Percentiles rank a stretch among this genome's conserved stretches.
Evolutionary conservation across 108 stramenopile species (phyloP).

Genomic region (Cyclotella cryptica): DNA sequence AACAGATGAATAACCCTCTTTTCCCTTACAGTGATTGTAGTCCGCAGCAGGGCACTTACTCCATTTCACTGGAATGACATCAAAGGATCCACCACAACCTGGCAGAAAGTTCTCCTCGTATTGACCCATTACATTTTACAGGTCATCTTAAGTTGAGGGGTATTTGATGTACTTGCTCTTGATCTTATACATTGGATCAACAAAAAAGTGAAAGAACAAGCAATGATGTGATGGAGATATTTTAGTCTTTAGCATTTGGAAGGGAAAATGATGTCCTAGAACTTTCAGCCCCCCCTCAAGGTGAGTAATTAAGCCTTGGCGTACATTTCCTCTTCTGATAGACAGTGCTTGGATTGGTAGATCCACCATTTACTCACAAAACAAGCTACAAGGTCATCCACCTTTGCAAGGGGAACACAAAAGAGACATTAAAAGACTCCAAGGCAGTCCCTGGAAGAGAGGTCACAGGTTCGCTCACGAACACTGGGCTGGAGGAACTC

Average conservation of each 20-base stretch:
- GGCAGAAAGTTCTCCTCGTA: slow-evolving; percentile 31
- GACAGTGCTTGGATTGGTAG: slow-evolving; percentile 1
- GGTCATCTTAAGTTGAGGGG: background rate
- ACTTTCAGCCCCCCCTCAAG: too few species aligned
- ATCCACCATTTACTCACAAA: slow-evolving; percentile 15
- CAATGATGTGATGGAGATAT: slow-evolving; percentile 1
- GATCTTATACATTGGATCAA: slow-evolving; percentile 20
- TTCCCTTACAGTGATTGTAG: slow-evolving; percentile 25
- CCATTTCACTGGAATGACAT: slow-evolving; percentile 52
- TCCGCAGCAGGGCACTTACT: slow-evolving; percentile 38
- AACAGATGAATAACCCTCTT: slow-evolving; percentile 38
- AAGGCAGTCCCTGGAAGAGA: slow-evolving; percentile 1
- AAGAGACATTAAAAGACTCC: background rate
- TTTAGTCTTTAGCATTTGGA: background rate
- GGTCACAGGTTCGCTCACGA: background rate
- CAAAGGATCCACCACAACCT: slow-evolving; percentile 42
- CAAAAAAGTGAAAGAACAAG: slow-evolving; percentile 12
- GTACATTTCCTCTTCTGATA: background rate
- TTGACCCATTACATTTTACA: background rate
- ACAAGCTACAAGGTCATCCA: background rate
- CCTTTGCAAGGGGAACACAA: slow-evolving; percentile 14
- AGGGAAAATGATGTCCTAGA: background rate
- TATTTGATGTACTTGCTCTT: slow-evolving; percentile 12
- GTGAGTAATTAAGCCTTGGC: slow-evolving; percentile 12
- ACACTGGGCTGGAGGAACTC: too few species aligned